Evolutionary conservation across 768 basidiomycete species (phyloP).

Genomic region (Phlebiopsis gigantea): DNA sequence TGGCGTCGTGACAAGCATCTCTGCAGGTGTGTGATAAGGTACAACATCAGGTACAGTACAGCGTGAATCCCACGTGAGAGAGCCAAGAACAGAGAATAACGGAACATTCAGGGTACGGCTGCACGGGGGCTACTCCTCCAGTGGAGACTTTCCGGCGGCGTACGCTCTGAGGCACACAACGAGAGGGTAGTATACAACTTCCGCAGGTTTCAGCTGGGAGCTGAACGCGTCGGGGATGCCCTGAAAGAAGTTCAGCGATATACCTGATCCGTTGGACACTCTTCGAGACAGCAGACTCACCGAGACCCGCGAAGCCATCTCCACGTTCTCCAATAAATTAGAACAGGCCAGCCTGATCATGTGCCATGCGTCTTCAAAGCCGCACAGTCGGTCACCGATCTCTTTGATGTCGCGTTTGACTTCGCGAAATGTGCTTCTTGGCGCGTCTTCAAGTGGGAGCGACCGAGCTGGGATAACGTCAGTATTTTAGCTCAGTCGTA

Average conservation of each 20-base stretch:
- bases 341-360: constrained; percentile 20
- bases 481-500: neutral
- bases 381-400: constrained; percentile 18
- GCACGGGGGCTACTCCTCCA: neutral
- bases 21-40: neutral
- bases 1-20: neutral
- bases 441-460: neutral
- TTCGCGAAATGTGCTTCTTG: neutral
- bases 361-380: constrained; percentile 27
- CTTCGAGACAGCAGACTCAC: constrained; percentile 12
- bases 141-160: constrained; percentile 19
- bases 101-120: no score
- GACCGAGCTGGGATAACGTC: neutral
- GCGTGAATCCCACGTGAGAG: no score
- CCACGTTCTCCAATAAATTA: constrained; percentile 18
- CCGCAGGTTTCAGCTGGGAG: constrained; percentile 17
- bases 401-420: constrained; percentile 17
- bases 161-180: constrained; percentile 22
- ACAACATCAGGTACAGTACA: neutral
- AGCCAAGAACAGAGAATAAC: no score
- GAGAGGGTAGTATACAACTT: constrained; percentile 19
- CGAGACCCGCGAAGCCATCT: constrained; percentile 18
- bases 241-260: neutral
- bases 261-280: neutral
- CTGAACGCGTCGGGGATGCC: constrained; percentile 16